Conservation (phyloP, 176 grass and related monocot genomes). For the Oryza meridionalis region DNA sequence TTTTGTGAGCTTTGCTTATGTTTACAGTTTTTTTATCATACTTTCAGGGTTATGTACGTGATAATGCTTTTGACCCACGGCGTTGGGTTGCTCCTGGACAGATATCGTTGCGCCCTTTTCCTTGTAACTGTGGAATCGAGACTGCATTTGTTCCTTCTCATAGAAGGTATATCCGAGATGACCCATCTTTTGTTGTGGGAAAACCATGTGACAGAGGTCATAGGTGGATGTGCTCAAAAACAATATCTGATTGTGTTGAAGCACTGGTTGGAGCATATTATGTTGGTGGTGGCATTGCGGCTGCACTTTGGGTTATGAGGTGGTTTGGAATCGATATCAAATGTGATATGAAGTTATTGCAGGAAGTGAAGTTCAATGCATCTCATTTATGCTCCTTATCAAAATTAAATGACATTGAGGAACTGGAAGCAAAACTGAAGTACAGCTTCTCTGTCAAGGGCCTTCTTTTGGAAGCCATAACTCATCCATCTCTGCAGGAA, state of each 20-base stretch:
- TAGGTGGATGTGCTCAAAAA: constrained; percentile 96
- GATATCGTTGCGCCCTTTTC: constrained; percentile 61
- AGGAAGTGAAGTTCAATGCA: constrained; percentile 54
- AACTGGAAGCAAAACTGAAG: constrained; percentile 79
- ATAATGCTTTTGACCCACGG: constrained; percentile 84
- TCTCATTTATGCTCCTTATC: constrained; percentile 48
- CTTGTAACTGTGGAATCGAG: constrained; percentile 62
- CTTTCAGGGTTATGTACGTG: constrained; percentile 75
- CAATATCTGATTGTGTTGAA: constrained; percentile 91
- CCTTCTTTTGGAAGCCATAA: constrained; percentile 83
- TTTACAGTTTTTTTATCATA: constrained; percentile 28
- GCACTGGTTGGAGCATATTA: constrained; percentile 94
- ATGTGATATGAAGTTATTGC: constrained; percentile 51
- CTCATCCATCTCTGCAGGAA: constrained; percentile 86
- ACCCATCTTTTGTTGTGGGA: constrained; percentile 68
- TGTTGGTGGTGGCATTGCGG: constrained; percentile 72
- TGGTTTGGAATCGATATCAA: constrained; percentile 82
- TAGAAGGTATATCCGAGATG: constrained; percentile 52
- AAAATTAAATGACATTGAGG: constrained; percentile 67
- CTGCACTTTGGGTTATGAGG: constrained; percentile 62
- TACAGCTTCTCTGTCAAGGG: constrained; percentile 70
- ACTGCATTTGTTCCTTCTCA: constrained; percentile 53
- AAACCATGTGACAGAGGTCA: constrained; percentile 93
- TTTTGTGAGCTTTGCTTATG: constrained; percentile 16
- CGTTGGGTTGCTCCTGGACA: constrained; percentile 93